Evolutionary conservation across 352 stramenopile species (phyloP), one percentile per base, ranked within the genome.

Genomic region (Pythium chondricola): DNA sequence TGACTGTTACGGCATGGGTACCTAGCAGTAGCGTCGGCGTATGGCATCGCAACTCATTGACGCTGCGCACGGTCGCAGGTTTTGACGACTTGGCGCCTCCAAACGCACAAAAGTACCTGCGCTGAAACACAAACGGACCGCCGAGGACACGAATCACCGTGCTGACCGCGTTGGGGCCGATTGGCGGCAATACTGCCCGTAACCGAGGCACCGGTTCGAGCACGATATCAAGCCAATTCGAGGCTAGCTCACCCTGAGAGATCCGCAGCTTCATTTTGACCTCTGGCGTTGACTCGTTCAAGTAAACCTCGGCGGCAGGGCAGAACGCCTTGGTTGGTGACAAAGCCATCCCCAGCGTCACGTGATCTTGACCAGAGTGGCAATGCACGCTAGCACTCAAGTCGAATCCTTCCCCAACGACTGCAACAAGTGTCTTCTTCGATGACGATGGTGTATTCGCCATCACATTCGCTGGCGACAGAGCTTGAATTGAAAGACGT

Each of bases 121-220:
- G 33, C 18, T 25, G 17, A 10, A 17, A 14, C 7, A 44, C 62
- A 54, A 86, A 86, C 40, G 68, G 52, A 33, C 67, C 37, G 13
- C 49, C 49, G 11, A 3, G 21, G 7, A 85, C 29, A 9, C 32
- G 64, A 5, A 87, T 4, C 6, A 62, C 32, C 1, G 59, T 73
- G 0, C 60, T 64, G 40, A 68, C 70, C 40, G 41, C 30, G 2
- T 47, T 26, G 7, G 52, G 25, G 29, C 58, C 58, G 20, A 58
- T 54, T 0, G 43, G 29, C 18, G 58, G 58, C 2, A 32, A 21
- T n/a, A 66, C 33, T 1, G 33, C 18, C 1, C 26, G 21, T 2
- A 62, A 25, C 14, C 32, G 37, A 37, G 43, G 27, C 20, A 37
- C 30, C 11, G 35, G 21, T 39, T 36, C 9, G 25, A 58, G 35